phyloP scores from a whole-genome alignment of 2,329 filamentous ascomycete species.

The Alternaria ventricosa region DNA sequence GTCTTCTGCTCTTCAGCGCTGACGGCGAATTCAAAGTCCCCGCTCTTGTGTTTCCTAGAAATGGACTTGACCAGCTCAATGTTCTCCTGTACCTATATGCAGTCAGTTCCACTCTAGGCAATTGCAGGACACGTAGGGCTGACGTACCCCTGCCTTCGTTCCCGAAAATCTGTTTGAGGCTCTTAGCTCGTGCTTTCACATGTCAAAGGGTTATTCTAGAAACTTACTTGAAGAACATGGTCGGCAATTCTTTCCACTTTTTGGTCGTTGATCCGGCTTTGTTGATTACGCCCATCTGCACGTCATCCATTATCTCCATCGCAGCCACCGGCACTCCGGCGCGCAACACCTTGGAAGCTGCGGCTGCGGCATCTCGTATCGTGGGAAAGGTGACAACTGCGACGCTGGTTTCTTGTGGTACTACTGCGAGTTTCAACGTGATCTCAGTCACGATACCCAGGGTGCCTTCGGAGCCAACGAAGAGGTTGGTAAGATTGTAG shows the following conservation, averaged over 20 bases:
- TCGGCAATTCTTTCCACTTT: constrained; percentile 77
- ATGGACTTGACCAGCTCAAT: constrained; percentile 72
- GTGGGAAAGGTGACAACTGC: constrained; percentile 81
- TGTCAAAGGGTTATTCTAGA: not conserved
- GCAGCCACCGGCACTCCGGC: constrained; percentile 75
- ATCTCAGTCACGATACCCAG: constrained; percentile 82
- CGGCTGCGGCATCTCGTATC: constrained; percentile 76
- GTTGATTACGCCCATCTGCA: constrained; percentile 86
- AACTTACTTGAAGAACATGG: constrained; percentile 78
- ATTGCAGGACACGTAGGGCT: constrained; percentile 14
- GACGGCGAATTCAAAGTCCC: constrained; percentile 63
- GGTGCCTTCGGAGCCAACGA: constrained; percentile 83
- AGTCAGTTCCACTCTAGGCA: constrained; percentile 37
- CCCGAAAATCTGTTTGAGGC: constrained; percentile 66
- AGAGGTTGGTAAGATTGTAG: constrained; percentile 81
- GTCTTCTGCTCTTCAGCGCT: constrained; percentile 61
- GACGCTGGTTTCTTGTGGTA: constrained; percentile 77
- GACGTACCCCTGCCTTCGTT: constrained; percentile 67
- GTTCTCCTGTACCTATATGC: constrained; percentile 71
- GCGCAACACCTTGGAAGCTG: constrained; percentile 78
- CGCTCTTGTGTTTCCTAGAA: constrained; percentile 65
- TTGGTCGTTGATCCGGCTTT: constrained; percentile 72
- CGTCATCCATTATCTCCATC: constrained; percentile 88
- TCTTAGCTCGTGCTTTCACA: constrained; percentile 29
- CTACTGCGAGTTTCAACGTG: constrained; percentile 78